Evolutionary conservation across 495 filamentous ascomycete species (phyloP).

Genomic region (Parmelia sp.): DNA sequence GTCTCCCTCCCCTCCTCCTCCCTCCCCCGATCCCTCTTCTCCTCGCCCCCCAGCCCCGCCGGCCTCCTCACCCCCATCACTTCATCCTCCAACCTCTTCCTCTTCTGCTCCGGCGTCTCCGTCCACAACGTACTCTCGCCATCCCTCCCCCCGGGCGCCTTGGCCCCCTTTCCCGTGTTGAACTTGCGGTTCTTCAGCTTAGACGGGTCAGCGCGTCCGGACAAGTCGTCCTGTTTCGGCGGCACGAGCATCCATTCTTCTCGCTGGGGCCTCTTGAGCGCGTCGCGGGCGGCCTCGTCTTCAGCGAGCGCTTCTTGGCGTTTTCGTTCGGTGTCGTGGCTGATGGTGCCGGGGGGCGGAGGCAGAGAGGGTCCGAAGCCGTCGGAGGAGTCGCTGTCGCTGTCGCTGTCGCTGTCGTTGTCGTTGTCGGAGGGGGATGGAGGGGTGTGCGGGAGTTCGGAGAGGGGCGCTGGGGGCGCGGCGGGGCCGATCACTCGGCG

Average conservation of each 20-base stretch:
- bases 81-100: constrained; percentile 70
- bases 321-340: constrained; percentile 14
- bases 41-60: constrained; percentile 25
- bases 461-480: constrained; percentile 47
- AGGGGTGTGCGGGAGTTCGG: constrained; percentile 38
- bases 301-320: constrained; percentile 25
- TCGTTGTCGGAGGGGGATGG: constrained; percentile 37
- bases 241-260: constrained; percentile 96
- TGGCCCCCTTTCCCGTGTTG: constrained; percentile 60
- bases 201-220: constrained; percentile 72
- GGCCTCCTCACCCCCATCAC: constrained; percentile 65
- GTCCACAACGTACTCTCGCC: constrained; percentile 68
- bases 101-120: constrained; percentile 85
- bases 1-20: constrained; percentile 50
- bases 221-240: constrained; percentile 56
- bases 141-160: constrained; percentile 28
- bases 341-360: constrained; percentile 37
- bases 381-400: too few relatives aligned
- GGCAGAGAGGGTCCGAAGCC: constrained; percentile 85
- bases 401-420: constrained; percentile 44
- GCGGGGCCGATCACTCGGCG: constrained; percentile 46
- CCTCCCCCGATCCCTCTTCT: constrained; percentile 26
- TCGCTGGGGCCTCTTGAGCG: constrained; percentile 48
- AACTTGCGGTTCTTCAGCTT: constrained; percentile 80
- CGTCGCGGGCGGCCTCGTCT: constrained; percentile 27